A percentile compares a stretch with the other conserved stretches of the same genome.
These are phyloP conservation scores for Phyllosticta citrichinensis DNA, from an alignment of 2,329 filamentous ascomycete genomes.

Conservation along the genomic window DNA sequence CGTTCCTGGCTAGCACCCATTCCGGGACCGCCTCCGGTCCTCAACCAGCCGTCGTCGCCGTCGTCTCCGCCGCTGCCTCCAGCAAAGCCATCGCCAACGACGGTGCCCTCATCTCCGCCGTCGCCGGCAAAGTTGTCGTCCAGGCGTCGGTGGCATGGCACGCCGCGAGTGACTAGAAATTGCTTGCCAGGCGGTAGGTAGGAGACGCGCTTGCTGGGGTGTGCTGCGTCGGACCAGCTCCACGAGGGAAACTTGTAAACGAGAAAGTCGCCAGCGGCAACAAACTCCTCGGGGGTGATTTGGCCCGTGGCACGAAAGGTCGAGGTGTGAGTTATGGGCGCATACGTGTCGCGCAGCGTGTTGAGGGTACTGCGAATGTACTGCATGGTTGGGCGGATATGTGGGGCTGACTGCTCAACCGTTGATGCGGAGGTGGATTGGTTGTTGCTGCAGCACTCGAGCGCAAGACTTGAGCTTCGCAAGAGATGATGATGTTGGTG, in stretches of 20 bases:
- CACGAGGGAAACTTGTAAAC: conserved; percentile 99
- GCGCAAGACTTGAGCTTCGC: neutral
- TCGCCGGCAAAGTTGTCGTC: conserved; percentile 90
- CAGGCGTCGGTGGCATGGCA: conserved; percentile 83
- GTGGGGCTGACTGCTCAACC: conserved; percentile 1
- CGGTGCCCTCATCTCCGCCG: conserved; percentile 73
- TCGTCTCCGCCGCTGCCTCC: conserved; percentile 41
- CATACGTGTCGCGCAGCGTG: conserved; percentile 82
- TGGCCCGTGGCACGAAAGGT: conserved; percentile 91
- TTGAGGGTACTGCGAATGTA: conserved; percentile 83
- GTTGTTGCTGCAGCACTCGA: neutral
- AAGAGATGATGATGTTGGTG: neutral
- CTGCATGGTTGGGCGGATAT: conserved; percentile 52
- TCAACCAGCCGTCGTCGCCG: conserved; percentile 82
- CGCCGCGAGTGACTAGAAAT: conserved; percentile 87
- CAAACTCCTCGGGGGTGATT: conserved; percentile 95
- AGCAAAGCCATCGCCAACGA: conserved; percentile 68
- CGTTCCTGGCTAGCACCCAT: conserved; percentile 65
- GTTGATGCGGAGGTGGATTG: neutral
- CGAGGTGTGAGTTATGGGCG: conserved; percentile 78
- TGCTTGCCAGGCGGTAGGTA: conserved; percentile 87
- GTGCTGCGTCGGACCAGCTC: conserved; percentile 87
- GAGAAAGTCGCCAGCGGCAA: conserved; percentile 90
- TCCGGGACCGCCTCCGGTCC: conserved; percentile 50
- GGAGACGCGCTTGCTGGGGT: conserved; percentile 63